Base-by-base conservation (phyloP, 129 eudicot species). In the Saposhnikovia divaricata region DNA sequence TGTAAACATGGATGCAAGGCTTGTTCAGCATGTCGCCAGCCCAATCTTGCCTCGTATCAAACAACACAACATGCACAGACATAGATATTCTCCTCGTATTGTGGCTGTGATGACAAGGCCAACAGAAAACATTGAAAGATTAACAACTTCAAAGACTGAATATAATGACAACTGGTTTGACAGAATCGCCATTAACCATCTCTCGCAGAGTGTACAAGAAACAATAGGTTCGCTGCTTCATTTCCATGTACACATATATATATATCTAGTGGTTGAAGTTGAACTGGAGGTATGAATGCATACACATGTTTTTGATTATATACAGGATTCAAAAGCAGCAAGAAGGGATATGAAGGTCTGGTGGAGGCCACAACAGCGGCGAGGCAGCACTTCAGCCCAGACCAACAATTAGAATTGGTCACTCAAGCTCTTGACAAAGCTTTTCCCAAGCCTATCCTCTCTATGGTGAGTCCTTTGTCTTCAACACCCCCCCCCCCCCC, bases 341-440 rank as follows among this genome's bases (percentile, higher is more conserved):
- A 90, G 82, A 85, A 79, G 6, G 97, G 97, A 51, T 95, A 92
- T 40, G 97, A 86, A 21, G 88, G 98, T 79, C 82, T 95, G 79
- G 86, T 92, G 83, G 90, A 86, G 81, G 91, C 92, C 1, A 85
- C 97, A 34, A 73, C 61, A 46, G 86, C 66, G 55, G 86, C 86
- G 57, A 81, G 80, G 23, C 61, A 69, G 61, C 72, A 80, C 45
- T 90, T 86, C 82, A 85, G 78, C 71, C 85, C 90, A 13, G 78
- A n/a, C 59, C 78, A 85, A 77, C 98, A 95, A 75, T 86, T 84
- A 0, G 80, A 87, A 27, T 55, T 92, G 38, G 89, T 87, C 74
- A 82, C 66, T 37, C 83, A 87, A 71, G 82, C 92, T 44, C 92
- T 95, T 44, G 79, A 88, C 12, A 87, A 42, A 76, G 96, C 90